Conservation (phyloP, 148 eudicot species). For the Camellia lanceoleosa region DNA sequence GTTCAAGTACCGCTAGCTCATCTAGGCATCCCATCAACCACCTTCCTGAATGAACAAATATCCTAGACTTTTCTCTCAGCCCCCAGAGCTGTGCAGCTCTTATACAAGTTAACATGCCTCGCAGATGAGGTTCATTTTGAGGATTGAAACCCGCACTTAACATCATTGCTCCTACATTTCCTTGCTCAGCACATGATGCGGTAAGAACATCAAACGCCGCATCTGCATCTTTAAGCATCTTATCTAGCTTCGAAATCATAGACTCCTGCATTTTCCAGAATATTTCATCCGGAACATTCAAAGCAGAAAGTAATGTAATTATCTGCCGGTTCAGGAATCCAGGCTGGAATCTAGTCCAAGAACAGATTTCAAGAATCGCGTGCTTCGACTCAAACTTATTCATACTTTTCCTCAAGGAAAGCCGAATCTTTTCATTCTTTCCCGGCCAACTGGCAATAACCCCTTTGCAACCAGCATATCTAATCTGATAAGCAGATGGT, state of each 20-base stretch:
- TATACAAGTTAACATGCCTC: constrained; percentile 76
- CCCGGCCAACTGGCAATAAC: constrained; percentile 86
- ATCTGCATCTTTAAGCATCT: constrained; percentile 56
- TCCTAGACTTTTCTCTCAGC: constrained; percentile 71
- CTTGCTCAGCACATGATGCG: constrained; percentile 70
- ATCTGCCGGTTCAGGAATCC: constrained; percentile 86
- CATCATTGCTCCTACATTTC: constrained; percentile 79
- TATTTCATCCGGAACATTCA: constrained; percentile 56
- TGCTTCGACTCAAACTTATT: constrained; percentile 69
- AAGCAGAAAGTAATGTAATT: constrained; percentile 67
- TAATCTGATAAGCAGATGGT: constrained; percentile 85
- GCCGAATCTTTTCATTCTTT: constrained; percentile 35
- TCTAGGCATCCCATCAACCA: constrained; percentile 96
- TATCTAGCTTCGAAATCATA: constrained; percentile 60
- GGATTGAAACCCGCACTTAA: constrained; percentile 82
- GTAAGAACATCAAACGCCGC: constrained; percentile 72
- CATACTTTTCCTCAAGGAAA: constrained; percentile 72
- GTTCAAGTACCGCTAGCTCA: constrained; percentile 67
- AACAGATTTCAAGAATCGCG: constrained; percentile 71
- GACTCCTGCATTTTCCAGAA: constrained; percentile 77
- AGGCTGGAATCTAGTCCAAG: constrained; percentile 89
- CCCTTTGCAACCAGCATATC: constrained; percentile 90
- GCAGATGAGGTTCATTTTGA: constrained; percentile 71
- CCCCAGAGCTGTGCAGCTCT: constrained; percentile 79
- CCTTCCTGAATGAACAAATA: constrained; percentile 72